Percentiles rank a stretch among this genome's conserved stretches.
These are phyloP conservation scores for Fusarium floridanum DNA, from an alignment of 2,329 filamentous ascomycete genomes.

Conservation along the genomic window DNA sequence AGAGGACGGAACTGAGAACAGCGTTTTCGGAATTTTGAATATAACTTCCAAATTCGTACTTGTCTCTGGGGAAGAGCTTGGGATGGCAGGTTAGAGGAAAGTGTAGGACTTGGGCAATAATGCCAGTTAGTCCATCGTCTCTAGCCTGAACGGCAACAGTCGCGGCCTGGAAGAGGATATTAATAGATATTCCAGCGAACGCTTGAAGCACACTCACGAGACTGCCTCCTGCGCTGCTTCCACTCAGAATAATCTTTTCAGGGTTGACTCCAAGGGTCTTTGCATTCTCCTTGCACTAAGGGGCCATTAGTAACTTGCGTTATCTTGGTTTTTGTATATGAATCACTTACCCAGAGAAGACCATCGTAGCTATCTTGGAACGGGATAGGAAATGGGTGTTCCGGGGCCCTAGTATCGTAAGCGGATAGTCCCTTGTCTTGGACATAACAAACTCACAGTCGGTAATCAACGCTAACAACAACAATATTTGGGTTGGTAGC, in stretches of 20 bases:
- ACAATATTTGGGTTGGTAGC: conserved; percentile 31
- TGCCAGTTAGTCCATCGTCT: conserved; percentile 25
- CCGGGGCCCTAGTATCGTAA: conserved; percentile 31
- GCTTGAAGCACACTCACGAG: conserved; percentile 7
- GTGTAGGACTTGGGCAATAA: conserved; percentile 39
- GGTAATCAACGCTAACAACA: conserved; percentile 42
- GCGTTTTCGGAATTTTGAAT: conserved; percentile 33
- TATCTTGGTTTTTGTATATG: fast-evolving
- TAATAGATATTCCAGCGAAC: background rate
- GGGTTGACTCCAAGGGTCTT: conserved; percentile 28
- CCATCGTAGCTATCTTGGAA: conserved; percentile 42
- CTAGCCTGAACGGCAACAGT: conserved; percentile 26
- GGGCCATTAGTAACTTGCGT: background rate
- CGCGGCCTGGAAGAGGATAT: conserved; percentile 23
- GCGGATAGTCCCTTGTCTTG: no score
- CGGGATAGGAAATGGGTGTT: conserved; percentile 38
- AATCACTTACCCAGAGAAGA: conserved; percentile 35
- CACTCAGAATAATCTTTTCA: conserved; percentile 36
- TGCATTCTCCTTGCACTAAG: conserved; percentile 40
- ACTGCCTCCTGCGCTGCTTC: conserved; percentile 40
- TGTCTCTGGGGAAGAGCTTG: conserved; percentile 38
- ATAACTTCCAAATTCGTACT: conserved; percentile 42
- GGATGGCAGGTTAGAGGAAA: conserved; percentile 42
- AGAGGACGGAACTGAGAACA: conserved; percentile 12
- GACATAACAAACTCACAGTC: conserved; percentile 21